Conservation (phyloP, 2,329 filamentous ascomycete species). For the Aspergillus alliaceus region DNA sequence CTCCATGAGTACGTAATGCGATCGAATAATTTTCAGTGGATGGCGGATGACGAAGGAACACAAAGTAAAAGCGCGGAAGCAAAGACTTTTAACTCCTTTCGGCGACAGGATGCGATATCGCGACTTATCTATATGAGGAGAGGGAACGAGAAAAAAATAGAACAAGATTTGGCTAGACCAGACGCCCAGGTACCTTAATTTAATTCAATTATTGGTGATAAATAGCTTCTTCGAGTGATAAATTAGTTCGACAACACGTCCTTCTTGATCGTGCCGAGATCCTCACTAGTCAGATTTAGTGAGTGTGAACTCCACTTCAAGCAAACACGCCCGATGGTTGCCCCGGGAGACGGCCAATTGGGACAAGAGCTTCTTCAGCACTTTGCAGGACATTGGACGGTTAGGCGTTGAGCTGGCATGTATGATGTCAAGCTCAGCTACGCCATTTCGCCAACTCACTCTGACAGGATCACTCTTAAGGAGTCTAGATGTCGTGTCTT, state of each 20-base stretch:
- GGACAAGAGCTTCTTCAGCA: background rate
- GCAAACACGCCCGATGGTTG: slow-evolving; percentile 24
- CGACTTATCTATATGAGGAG: slow-evolving; percentile 8
- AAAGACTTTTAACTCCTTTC: background rate
- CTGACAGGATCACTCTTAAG: background rate
- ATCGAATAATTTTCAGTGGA: background rate
- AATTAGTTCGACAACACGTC: slow-evolving; percentile 7
- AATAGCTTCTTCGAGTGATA: slow-evolving; percentile 3
- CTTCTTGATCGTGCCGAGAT: slow-evolving; percentile 16
- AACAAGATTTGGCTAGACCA: slow-evolving; percentile 2
- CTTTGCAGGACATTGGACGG: background rate
- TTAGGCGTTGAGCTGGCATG: slow-evolving; percentile 1
- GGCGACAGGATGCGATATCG: slow-evolving; percentile 6
- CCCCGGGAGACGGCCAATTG: slow-evolving; percentile 10
- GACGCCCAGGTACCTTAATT: slow-evolving; percentile 1
- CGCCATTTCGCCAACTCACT: background rate
- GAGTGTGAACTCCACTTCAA: slow-evolving; percentile 17
- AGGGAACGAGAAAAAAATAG: slow-evolving; percentile 6
- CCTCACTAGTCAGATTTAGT: slow-evolving; percentile 8
- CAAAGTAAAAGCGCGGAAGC: background rate
- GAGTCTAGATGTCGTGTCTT: background rate
- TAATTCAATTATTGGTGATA: slow-evolving; percentile 8
- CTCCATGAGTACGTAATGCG: slow-evolving; percentile 64
- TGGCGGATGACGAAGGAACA: background rate
- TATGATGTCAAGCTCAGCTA: slow-evolving; percentile 9